Evolutionary conservation across 345 rosid genomes (phyloP).

Genomic region (Citrus maxima): DNA sequence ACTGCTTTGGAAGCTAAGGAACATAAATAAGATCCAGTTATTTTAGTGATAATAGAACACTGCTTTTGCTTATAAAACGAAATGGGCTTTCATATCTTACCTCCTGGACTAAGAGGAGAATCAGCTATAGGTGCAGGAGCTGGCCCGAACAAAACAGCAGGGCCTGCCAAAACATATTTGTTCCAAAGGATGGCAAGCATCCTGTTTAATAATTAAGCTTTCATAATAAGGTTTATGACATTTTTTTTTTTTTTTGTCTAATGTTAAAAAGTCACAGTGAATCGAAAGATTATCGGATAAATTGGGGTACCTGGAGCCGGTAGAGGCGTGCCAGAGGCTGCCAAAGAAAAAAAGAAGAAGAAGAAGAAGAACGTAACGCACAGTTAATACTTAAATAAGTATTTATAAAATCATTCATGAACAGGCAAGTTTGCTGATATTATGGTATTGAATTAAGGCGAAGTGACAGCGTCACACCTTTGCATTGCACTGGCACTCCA

Average conservation of each 20-base stretch:
- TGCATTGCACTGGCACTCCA: constrained; percentile 65
- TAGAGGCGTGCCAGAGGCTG: constrained; percentile 79
- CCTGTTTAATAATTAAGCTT: not conserved
- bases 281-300: not conserved
- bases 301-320: constrained; percentile 73
- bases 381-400: not conserved
- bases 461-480: constrained; percentile 37
- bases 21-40: not conserved
- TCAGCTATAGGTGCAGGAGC: constrained; percentile 46
- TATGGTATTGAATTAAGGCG: not conserved
- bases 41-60: not conserved
- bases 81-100: constrained; percentile 18
- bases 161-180: constrained; percentile 44
- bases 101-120: constrained; percentile 50
- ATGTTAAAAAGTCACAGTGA: not conserved
- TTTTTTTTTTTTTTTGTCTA: not conserved
- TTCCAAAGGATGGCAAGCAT: not conserved
- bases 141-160: constrained; percentile 53
- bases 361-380: not conserved
- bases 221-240: not conserved
- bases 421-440: not conserved
- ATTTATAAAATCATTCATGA: not conserved
- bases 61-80: not conserved
- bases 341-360: constrained; percentile 3
- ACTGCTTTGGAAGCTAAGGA: constrained; percentile 40